Evolutionary conservation across 1,284 basidiomycete species (phyloP).

Genomic region (Lentinus polychrous): DNA sequence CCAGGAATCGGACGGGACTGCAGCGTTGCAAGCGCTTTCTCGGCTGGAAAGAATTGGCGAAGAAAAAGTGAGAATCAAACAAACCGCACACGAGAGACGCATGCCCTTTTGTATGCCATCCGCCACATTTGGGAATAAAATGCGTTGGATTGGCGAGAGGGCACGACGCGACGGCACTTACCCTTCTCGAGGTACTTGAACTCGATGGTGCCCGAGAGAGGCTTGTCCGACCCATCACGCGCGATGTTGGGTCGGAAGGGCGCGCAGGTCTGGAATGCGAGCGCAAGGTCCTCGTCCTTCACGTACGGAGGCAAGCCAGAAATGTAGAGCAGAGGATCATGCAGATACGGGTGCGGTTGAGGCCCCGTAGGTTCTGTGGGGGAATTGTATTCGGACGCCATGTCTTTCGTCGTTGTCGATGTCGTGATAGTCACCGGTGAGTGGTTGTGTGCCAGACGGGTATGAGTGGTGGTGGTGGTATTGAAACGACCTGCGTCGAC

Average conservation of each 20-base stretch:
- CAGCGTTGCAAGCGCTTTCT: constrained; percentile 81
- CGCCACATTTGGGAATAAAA: too few species aligned
- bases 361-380: constrained; percentile 20
- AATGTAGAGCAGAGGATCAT: constrained; percentile 73
- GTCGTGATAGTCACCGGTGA: background rate
- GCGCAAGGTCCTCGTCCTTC: constrained; percentile 66
- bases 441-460: background rate
- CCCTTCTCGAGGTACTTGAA: constrained; percentile 76
- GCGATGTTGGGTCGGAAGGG: constrained; percentile 72
- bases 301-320: constrained; percentile 64
- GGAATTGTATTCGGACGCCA: constrained; percentile 23
- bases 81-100: too few species aligned
- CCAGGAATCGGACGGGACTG: constrained; percentile 65
- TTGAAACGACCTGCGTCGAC: too few species aligned
- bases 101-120: too few species aligned
- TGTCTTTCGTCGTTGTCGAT: constrained; percentile 8
- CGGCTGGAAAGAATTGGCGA: constrained; percentile 43
- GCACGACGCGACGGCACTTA: constrained; percentile 26
- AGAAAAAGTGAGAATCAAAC: constrained; percentile 2
- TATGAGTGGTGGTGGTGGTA: background rate
- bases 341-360: constrained; percentile 65
- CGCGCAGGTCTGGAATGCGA: constrained; percentile 62
- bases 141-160: background rate
- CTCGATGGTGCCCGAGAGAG: constrained; percentile 64
- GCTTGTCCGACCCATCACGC: constrained; percentile 47